phyloP scores from a whole-genome alignment of 1,284 basidiomycete species.

The Marasmius oreades region DNA sequence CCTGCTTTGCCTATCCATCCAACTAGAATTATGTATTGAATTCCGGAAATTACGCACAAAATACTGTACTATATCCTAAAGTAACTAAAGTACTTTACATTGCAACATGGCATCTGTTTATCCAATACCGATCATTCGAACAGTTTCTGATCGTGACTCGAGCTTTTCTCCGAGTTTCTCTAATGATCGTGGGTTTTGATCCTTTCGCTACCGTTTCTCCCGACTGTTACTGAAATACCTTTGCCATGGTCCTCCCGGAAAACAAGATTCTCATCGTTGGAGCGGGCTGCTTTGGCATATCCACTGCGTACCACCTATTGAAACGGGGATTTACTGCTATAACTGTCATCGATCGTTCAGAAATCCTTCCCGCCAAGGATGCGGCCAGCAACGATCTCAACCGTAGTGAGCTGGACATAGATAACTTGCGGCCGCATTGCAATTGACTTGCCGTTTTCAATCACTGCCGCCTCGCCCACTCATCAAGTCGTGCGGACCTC shows the following conservation, averaged over 20 bases:
- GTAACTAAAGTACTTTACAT: too few relatives aligned
- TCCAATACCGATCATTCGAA: too few relatives aligned
- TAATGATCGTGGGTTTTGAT: too few relatives aligned
- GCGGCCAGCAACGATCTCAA: slow-evolving; percentile 85
- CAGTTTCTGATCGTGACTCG: too few relatives aligned
- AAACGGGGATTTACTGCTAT: slow-evolving; percentile 63
- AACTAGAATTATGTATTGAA: too few relatives aligned
- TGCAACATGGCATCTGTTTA: too few relatives aligned
- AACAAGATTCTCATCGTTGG: slow-evolving; percentile 69
- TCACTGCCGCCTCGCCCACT: neutral
- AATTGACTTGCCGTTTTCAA: too few relatives aligned
- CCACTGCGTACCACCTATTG: slow-evolving; percentile 77
- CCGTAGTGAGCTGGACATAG: slow-evolving; percentile 52
- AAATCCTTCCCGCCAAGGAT: slow-evolving; percentile 67
- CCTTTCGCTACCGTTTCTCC: too few relatives aligned
- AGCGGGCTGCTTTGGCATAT: slow-evolving; percentile 86
- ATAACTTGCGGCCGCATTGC: neutral
- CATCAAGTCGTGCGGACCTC: slow-evolving; percentile 64
- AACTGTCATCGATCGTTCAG: slow-evolving; percentile 70
- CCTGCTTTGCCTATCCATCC: too few relatives aligned
- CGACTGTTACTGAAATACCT: too few relatives aligned
- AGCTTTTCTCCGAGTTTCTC: too few relatives aligned
- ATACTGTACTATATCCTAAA: neutral
- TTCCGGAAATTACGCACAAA: neutral
- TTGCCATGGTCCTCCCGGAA: slow-evolving; percentile 25